phyloP scores from a whole-genome alignment of 768 basidiomycete species.

The Heimioporus sp. region DNA sequence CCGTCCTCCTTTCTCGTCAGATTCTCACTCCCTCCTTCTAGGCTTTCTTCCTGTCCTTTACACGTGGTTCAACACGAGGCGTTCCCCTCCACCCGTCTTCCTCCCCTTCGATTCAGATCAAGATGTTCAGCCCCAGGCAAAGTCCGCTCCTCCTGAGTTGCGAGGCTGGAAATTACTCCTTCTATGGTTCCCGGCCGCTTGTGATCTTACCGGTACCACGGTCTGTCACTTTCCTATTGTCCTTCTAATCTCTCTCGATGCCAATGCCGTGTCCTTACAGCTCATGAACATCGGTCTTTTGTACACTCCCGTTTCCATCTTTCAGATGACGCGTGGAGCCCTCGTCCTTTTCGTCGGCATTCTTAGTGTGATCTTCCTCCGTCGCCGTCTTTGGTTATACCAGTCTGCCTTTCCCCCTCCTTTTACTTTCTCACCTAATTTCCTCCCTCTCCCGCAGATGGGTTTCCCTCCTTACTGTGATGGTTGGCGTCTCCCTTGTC shows the following conservation, averaged over 20 bases:
- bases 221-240: slow-evolving; percentile 43
- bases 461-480: slow-evolving; percentile 86
- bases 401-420: slow-evolving; percentile 51
- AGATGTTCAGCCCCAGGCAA: slow-evolving; percentile 39
- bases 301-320: slow-evolving; percentile 95
- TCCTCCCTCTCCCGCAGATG: slow-evolving; percentile 51
- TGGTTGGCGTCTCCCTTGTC: slow-evolving; percentile 78
- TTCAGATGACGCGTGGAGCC: slow-evolving; percentile 94
- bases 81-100: slow-evolving; percentile 47
- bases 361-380: slow-evolving; percentile 88
- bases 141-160: slow-evolving; percentile 37
- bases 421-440: slow-evolving; percentile 1
- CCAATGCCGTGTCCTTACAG: slow-evolving; percentile 30
- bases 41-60: slow-evolving; percentile 85
- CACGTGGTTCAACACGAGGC: slow-evolving; percentile 55
- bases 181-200: slow-evolving; percentile 85
- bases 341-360: slow-evolving; percentile 92
- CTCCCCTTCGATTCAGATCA: slow-evolving; percentile 52
- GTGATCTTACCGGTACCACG: slow-evolving; percentile 90
- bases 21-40: slow-evolving; percentile 31
- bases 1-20: slow-evolving; percentile 12
- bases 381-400: slow-evolving; percentile 80
- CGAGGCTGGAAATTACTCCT: slow-evolving; percentile 70
- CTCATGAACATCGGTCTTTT: slow-evolving; percentile 96
- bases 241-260: slow-evolving; percentile 5